phyloP scores from a whole-genome alignment of 2,329 filamentous ascomycete genomes.

The Pseudogymnoascus sp. region DNA sequence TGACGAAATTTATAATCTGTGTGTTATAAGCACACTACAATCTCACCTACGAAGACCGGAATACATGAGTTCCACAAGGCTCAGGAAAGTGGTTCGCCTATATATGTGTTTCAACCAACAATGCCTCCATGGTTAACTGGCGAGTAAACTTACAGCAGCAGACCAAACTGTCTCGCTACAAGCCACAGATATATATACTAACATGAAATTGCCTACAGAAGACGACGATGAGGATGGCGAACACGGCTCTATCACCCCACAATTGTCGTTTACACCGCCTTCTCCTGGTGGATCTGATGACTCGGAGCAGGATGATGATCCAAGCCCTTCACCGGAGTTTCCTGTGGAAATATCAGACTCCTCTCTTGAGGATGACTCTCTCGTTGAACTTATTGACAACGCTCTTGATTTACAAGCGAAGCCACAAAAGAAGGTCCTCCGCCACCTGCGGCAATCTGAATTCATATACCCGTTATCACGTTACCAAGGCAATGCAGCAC shows the following conservation, averaged over 20 bases:
- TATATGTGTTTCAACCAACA: neutral
- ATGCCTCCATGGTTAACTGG: neutral
- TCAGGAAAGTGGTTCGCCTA: neutral
- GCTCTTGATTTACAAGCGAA: neutral
- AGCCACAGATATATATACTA: neutral
- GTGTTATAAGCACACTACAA: neutral
- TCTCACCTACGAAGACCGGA: neutral
- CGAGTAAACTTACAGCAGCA: neutral
- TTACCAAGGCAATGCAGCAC: slow-evolving; percentile 21
- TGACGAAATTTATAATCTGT: neutral
- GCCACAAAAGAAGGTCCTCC: neutral
- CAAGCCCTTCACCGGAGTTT: neutral
- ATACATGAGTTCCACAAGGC: neutral
- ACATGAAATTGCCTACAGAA: neutral
- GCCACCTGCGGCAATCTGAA: neutral
- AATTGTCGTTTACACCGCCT: neutral
- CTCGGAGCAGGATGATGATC: neutral
- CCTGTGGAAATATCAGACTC: neutral
- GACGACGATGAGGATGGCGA: neutral
- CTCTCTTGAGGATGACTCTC: neutral
- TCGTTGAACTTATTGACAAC: neutral
- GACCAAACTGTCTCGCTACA: neutral
- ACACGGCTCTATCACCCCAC: neutral
- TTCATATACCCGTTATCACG: slow-evolving; percentile 22
- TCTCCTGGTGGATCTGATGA: neutral